phyloP scores from a whole-genome alignment of 495 filamentous ascomycete species.

The Penicillium samsonianum region DNA sequence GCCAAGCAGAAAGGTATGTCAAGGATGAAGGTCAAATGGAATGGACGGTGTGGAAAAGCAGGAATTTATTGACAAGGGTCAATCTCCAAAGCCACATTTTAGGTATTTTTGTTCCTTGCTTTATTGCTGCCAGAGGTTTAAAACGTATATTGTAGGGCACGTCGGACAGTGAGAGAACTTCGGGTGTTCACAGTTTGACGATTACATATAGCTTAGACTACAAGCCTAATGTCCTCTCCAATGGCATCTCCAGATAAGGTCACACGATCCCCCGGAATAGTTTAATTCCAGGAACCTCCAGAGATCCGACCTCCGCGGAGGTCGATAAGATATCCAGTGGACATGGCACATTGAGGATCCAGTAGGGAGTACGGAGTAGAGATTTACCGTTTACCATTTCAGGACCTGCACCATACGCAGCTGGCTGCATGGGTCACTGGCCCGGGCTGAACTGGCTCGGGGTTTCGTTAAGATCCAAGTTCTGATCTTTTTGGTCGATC shows the following conservation, averaged over 20 bases:
- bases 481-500: slow-evolving; percentile 16
- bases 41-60: slow-evolving; percentile 1
- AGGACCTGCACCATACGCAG: neutral
- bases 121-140: neutral
- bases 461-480: slow-evolving; percentile 11
- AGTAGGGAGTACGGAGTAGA: neutral
- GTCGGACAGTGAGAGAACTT: neutral
- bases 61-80: neutral
- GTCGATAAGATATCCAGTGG: neutral
- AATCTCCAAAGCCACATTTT: neutral
- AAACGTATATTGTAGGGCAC: neutral
- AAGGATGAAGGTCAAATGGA: neutral
- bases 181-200: neutral
- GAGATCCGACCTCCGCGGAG: neutral
- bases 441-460: slow-evolving; percentile 9
- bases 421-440: slow-evolving; percentile 4
- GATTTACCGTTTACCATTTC: neutral
- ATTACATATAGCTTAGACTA: neutral
- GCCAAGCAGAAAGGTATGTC: neutral
- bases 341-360: neutral
- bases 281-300: neutral
- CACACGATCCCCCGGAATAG: neutral
- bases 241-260: neutral
- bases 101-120: neutral
- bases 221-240: neutral